Base-by-base conservation (phyloP, 768 basidiomycete species). In the Paxillus involutus region DNA sequence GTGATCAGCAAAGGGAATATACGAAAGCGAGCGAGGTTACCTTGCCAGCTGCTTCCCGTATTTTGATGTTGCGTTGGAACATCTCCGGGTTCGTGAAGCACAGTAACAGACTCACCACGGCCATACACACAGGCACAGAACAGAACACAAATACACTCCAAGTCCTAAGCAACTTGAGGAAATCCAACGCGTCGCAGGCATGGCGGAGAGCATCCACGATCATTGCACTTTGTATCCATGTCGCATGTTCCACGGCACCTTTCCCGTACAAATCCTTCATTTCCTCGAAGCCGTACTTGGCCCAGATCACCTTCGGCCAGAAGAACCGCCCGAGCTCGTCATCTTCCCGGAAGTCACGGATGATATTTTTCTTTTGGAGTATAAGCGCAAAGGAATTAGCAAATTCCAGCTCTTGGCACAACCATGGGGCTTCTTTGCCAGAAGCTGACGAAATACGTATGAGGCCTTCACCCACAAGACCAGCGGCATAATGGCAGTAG, bases 351-450 rank as follows among this genome's bases (percentile, higher is more conserved):
- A 84, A 91, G 71, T 99, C 96, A 55, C 96, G 91, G 51, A 94
- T 91, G 71, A 99, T 97, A n/a, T 99, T 99, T 24, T 94, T 97
- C 74, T 99, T 99, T 71, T 99, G 96, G 11, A 99, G 82, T 43
- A 98, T 76, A 32, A 94, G 80, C n/a, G 96, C 96, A 87, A 97
- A 92, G 12, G 89, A 89, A 73, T 97, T 96, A 63, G 89, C 85
- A 3, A 98, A 80, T 59, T 90, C 90, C 56, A 97, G 84, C 67
- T 97, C 90, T 29, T 82, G 73, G 26, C 80, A 86, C 35, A 99
- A 73, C 76, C 83, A 90, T 0, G 80, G 63, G 0, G 77, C 78
- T 70, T 98, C 95, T 65, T 93, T 94, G 21, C 83, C 83, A 6
- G 93, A 91, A 4, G 89, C 89, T 14, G 89, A 77, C 76, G 93